These are phyloP conservation scores for Priceomyces fermenticarens DNA, from an alignment of 805 yeast species.

Conservation along the genomic window DNA sequence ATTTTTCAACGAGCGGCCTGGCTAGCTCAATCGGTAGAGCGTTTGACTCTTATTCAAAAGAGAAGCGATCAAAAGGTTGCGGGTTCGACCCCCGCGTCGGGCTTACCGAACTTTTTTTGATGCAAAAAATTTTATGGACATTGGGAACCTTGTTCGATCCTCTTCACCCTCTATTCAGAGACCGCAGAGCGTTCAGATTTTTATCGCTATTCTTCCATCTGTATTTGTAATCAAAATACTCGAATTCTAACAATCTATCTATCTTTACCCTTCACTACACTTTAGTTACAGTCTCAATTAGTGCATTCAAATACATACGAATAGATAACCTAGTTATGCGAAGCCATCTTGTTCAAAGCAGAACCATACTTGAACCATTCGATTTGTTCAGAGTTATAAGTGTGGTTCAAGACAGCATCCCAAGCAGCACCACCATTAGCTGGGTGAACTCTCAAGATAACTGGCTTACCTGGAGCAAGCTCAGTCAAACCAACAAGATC, in stretches of 20 bases:
- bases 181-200: too few relatives aligned
- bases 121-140: too few relatives aligned
- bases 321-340: constrained; percentile 9
- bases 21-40: constrained; percentile 15
- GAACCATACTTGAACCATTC: constrained; percentile 99
- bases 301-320: background rate
- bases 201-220: too few relatives aligned
- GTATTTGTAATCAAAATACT: background rate
- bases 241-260: background rate
- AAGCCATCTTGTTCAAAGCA: constrained; percentile 94
- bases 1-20: constrained; percentile 5
- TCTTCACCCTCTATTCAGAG: too few relatives aligned
- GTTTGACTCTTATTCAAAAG: constrained; percentile 11
- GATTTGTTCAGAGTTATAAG: constrained; percentile 94
- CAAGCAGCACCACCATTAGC: constrained; percentile 72
- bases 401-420: constrained; percentile 91
- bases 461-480: constrained; percentile 90
- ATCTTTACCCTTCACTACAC: background rate
- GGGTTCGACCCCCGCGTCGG: constrained; percentile 16
- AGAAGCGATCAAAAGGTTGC: constrained; percentile 16
- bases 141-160: too few relatives aligned
- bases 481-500: constrained; percentile 81
- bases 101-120: constrained; percentile 4
- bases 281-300: background rate
- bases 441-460: constrained; percentile 73